phyloP scores from a whole-genome alignment of 768 basidiomycete genomes.

The Lactarius sp. region DNA sequence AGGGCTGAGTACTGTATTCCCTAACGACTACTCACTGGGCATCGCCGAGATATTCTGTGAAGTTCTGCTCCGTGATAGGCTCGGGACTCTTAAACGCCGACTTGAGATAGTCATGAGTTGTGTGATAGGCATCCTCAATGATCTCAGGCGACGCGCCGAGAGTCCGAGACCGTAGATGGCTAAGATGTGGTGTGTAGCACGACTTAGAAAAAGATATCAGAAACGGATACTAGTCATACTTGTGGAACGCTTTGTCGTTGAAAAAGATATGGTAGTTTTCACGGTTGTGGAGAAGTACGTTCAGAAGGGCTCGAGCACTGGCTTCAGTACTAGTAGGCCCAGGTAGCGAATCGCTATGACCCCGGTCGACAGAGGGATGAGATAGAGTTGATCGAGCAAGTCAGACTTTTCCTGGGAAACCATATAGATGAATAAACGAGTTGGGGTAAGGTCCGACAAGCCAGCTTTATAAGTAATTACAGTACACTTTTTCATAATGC shows the following conservation, averaged over 20 bases:
- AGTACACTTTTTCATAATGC: no score
- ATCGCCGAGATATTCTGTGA: slow-evolving; percentile 53
- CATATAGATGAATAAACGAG: slow-evolving; percentile 12
- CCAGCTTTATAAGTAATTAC: no score
- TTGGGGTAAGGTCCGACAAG: no score
- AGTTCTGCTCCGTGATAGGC: slow-evolving; percentile 44
- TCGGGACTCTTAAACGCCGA: no score
- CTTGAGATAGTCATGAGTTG: slow-evolving; percentile 38
- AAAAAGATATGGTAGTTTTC: slow-evolving; percentile 51
- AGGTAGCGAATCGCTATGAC: slow-evolving; percentile 23
- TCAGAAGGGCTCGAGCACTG: slow-evolving; percentile 8
- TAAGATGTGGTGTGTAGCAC: slow-evolving; percentile 52
- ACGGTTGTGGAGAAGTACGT: slow-evolving; percentile 45
- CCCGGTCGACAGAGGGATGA: slow-evolving; percentile 9
- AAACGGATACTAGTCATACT: slow-evolving; percentile 6
- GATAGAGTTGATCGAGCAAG: slow-evolving; percentile 11
- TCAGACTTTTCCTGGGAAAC: background rate
- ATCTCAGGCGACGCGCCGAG: slow-evolving; percentile 45
- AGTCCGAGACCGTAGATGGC: slow-evolving; percentile 59
- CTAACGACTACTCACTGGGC: slow-evolving; percentile 38
- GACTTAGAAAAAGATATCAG: slow-evolving; percentile 34
- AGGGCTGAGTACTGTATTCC: background rate
- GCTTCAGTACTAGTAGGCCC: slow-evolving; percentile 8
- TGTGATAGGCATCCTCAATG: slow-evolving; percentile 39
- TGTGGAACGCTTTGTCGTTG: slow-evolving; percentile 36